Conservation (phyloP, 257 asterid genomes). For the Plantago elongata region DNA sequence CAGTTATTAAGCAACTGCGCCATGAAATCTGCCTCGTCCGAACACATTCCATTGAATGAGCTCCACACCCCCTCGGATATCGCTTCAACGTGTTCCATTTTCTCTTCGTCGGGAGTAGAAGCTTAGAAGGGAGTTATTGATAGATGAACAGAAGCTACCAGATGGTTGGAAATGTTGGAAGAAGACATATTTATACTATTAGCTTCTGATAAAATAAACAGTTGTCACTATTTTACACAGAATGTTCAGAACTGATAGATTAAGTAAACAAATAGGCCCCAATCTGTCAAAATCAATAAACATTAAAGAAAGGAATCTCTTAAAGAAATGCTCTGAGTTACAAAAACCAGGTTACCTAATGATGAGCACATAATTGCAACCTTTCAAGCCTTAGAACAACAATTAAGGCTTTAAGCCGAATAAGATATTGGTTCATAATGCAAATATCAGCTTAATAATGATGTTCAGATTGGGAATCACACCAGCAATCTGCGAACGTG, state of each 20-base stretch:
- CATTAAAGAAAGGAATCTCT: not conserved
- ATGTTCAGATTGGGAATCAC: slow-evolving; percentile 22
- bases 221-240: slow-evolving; percentile 5
- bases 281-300: slow-evolving; percentile 4
- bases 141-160: slow-evolving; percentile 15
- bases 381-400: slow-evolving; percentile 23
- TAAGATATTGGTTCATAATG: slow-evolving; percentile 17
- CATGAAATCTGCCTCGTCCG: slow-evolving; percentile 60
- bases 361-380: slow-evolving; percentile 27
- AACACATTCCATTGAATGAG: slow-evolving; percentile 34
- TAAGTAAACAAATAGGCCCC: slow-evolving; percentile 17
- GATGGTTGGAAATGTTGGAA: slow-evolving; percentile 5
- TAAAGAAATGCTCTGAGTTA: slow-evolving; percentile 23
- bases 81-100: slow-evolving; percentile 45
- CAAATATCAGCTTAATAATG: slow-evolving; percentile 18
- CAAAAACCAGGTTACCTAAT: slow-evolving; percentile 28
- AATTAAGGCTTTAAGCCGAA: slow-evolving; percentile 1
- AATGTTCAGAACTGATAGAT: not conserved
- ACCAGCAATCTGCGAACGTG: slow-evolving; percentile 33
- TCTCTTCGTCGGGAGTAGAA: not conserved
- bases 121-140: not conserved
- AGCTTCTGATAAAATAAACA: slow-evolving; percentile 8
- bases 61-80: slow-evolving; percentile 42
- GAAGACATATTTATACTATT: slow-evolving; percentile 35
- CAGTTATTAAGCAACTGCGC: slow-evolving; percentile 40